phyloP scores from a whole-genome alignment of 148 eudicot species.

The Beta vulgaris region DNA sequence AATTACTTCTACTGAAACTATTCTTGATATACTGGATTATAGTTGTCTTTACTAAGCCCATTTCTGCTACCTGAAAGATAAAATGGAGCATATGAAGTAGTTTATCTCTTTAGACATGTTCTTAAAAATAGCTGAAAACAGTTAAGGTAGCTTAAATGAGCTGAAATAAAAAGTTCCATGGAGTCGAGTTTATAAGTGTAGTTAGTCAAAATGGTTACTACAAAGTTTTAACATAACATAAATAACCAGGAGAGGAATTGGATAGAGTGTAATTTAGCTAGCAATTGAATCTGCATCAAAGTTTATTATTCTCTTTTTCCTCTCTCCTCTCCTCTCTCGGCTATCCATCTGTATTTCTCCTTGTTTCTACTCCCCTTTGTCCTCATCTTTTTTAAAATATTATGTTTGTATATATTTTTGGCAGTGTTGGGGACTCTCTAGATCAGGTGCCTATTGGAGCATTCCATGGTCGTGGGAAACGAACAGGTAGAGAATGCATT shows the following conservation, averaged over 20 bases:
- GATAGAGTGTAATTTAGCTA: neutral
- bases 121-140: too few species aligned
- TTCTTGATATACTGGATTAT: neutral
- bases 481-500: conserved; percentile 51
- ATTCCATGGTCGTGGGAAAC: conserved; percentile 92
- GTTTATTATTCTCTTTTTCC: neutral
- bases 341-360: neutral
- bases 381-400: neutral
- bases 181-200: too few species aligned
- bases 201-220: too few species aligned
- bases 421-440: conserved; percentile 89
- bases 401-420: neutral
- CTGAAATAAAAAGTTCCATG: too few species aligned
- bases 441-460: conserved; percentile 95
- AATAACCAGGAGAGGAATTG: too few species aligned
- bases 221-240: too few species aligned
- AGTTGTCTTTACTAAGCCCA: neutral
- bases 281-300: neutral
- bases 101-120: neutral
- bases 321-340: too few species aligned
- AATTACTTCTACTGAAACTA: neutral
- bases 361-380: too few species aligned
- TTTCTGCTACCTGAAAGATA: neutral
- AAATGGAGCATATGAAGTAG: neutral
- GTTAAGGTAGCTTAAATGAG: too few species aligned